These are phyloP conservation scores for Colletotrichum orchidophilum DNA, from an alignment of 2,329 filamentous ascomycete genomes.

Conservation along the genomic window DNA sequence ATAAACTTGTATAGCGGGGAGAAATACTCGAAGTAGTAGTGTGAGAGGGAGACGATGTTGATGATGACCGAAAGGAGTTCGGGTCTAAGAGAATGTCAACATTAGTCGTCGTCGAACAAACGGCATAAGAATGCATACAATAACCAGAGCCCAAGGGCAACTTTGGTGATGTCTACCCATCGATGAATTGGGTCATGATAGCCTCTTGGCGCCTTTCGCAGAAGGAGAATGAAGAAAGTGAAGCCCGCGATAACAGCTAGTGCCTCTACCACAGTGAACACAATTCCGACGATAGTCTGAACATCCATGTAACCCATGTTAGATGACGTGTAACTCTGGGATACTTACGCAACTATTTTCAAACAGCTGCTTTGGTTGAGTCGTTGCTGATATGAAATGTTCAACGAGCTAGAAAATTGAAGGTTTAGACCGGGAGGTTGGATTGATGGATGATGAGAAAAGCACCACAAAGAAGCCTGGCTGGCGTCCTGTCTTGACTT, in stretches of 20 bases:
- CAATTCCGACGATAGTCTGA: constrained; percentile 9
- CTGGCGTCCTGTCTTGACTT: not conserved
- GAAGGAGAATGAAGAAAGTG: constrained; percentile 36
- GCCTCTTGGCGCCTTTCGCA: constrained; percentile 35
- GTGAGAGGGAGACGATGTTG: not conserved
- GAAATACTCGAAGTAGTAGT: not conserved
- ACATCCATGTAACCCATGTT: not conserved
- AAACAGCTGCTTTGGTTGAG: no score
- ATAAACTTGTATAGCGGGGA: not conserved
- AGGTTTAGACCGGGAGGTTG: no score
- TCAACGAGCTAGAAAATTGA: no score
- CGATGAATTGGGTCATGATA: constrained; percentile 37
- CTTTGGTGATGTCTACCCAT: constrained; percentile 39
- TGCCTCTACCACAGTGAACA: constrained; percentile 31
- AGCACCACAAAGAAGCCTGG: not conserved
- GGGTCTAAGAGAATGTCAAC: not conserved
- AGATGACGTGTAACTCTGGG: not conserved
- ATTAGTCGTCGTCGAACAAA: not conserved
- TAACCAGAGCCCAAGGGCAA: constrained; percentile 37
- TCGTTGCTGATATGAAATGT: no score
- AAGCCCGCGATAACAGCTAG: constrained; percentile 34
- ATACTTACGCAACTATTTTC: not conserved
- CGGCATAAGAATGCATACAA: constrained; percentile 36
- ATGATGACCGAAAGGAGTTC: not conserved
- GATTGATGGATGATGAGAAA: no score